Conservation (phyloP, 1,139 yeast genomes). For the Candida buenavistaensis region DNA sequence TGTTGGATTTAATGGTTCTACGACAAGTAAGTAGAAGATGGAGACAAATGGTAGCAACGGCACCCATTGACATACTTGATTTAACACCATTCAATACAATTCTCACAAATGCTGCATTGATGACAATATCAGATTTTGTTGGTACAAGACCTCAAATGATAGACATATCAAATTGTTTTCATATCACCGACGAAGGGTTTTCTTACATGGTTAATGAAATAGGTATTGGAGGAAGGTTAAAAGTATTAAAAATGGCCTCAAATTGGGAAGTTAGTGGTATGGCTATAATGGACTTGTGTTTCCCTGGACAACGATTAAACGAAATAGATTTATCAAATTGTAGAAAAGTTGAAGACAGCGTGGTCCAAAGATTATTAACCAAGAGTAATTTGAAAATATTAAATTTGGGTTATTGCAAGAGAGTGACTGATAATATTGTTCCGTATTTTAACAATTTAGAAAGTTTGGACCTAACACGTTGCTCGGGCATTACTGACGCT, state of each 20-base stretch:
- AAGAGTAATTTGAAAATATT: conserved; percentile 48
- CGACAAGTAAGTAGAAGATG: conserved; percentile 60
- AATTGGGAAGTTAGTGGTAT: conserved; percentile 79
- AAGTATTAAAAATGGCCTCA: conserved; percentile 58
- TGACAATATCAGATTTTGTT: conserved; percentile 64
- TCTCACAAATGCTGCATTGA: conserved; percentile 57
- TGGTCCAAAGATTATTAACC: conserved; percentile 65
- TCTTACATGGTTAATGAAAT: conserved; percentile 68
- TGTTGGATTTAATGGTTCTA: conserved; percentile 59
- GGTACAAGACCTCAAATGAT: conserved; percentile 64
- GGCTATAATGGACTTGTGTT: conserved; percentile 78
- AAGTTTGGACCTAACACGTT: conserved; percentile 63
- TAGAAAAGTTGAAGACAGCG: conserved; percentile 70
- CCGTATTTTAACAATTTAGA: conserved; percentile 57
- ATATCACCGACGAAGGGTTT: conserved; percentile 74
- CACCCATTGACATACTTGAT: conserved; percentile 36
- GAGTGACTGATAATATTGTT: conserved; percentile 68
- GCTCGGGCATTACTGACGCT: conserved; percentile 74
- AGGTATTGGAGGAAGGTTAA: conserved; percentile 63
- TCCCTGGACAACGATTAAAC: conserved; percentile 58
- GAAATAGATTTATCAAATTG: conserved; percentile 71
- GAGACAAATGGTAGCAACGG: conserved; percentile 47
- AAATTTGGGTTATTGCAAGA: conserved; percentile 70
- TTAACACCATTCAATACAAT: conserved; percentile 60
- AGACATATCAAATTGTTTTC: conserved; percentile 72